Base-by-base conservation (phyloP, 106 monocot genomes). In the Gastrodia elata region DNA sequence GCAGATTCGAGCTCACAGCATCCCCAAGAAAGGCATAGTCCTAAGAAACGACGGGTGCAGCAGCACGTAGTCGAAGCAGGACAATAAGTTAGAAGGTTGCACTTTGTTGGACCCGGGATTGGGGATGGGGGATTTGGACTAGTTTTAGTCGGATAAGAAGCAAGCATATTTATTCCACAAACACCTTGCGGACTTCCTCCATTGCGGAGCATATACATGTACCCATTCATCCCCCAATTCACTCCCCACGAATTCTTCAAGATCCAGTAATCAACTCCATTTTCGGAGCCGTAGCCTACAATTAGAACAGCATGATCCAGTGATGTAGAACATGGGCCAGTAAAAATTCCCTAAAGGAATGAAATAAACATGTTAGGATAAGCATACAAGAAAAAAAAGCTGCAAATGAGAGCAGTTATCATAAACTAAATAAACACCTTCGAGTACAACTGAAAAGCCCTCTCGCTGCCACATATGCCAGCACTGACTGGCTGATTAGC, bases 221-320 rank as follows among this genome's bases (percentile, higher is more conserved):
- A 99, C 0, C 93, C 98, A 80, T 85, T 61, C 78, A 99, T 94
- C 36, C 98, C 98, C 98, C 98, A 99, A 14, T 77, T 87, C 46
- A 75, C 80, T 72, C 98, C 98, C 98, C 98, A 99, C n/a, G 93
- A 93, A 30, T 99, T 99, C 68, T 99, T 94, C 73, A 99, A 0
- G 58, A 99, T 99, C 98, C 98, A 93, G 71, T 93, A 91, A 76
- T 99, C 98, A 18, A 69, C 75, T 3, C 93, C 98, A 71, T 85
- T 84, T 73, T 88, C 80, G 38, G 89, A 94, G 69, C 89, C 93
- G 82, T 99, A 99, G 13, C 98, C 98, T 9, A 99, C 98, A 30
- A 99, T 91, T 30, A 99, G 77, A 5, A 99, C 93, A 58, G 98
- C 98, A 82, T 99, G 98, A 76, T 99, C 93, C 65, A 98, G 72